Percentiles rank a stretch among this genome's conserved stretches.
phyloP scores from a whole-genome alignment of 306 rosid species.

The Pterocarpus santalinus region DNA sequence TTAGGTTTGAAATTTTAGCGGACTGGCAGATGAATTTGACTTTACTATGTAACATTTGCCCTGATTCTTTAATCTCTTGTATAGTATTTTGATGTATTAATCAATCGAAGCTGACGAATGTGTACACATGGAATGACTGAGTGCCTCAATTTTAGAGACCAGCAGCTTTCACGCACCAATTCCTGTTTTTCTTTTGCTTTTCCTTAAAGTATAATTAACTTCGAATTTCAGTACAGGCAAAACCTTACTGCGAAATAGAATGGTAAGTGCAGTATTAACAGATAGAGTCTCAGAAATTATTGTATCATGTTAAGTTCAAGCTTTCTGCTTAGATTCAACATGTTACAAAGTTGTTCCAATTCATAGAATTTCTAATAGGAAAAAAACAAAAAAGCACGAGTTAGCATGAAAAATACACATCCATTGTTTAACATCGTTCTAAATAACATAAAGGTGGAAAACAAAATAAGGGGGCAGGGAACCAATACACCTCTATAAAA shows the following conservation, averaged over 20 bases:
- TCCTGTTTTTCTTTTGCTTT: not conserved
- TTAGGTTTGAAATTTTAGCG: not conserved
- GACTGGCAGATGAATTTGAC: not conserved
- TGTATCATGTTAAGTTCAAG: not conserved
- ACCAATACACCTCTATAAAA: not conserved
- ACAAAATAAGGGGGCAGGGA: not conserved
- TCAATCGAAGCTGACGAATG: conserved; percentile 6
- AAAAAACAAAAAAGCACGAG: not conserved
- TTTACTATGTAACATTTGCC: conserved; percentile 23
- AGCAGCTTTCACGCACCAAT: not conserved
- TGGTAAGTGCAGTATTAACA: too few species aligned
- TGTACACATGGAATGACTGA: not conserved
- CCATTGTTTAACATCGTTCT: not conserved
- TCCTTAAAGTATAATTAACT: not conserved
- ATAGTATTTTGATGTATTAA: conserved; percentile 18
- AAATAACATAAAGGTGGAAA: not conserved
- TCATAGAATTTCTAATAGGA: not conserved
- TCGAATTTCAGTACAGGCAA: too few species aligned
- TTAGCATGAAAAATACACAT: not conserved
- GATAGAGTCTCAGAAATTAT: not conserved
- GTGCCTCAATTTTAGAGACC: not conserved
- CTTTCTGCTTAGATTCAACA: not conserved
- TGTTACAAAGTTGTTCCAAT: not conserved
- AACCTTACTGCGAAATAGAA: too few species aligned
- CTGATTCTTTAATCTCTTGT: not conserved